Base-by-base conservation (phyloP, 208 protist genomes). In the Trypanosoma caninum region DNA sequence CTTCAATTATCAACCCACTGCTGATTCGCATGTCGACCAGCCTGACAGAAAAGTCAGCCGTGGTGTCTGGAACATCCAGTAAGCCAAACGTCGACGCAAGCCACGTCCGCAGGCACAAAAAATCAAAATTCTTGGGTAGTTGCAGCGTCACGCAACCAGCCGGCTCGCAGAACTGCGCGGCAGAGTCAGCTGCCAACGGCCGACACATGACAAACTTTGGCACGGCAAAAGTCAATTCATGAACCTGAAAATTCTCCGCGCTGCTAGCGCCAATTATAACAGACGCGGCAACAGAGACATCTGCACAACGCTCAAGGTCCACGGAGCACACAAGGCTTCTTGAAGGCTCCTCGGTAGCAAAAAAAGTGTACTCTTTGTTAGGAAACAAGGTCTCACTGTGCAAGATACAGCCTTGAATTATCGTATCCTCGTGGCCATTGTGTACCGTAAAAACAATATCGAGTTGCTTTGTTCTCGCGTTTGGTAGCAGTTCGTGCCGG, bases 141-240 rank as follows among this genome's bases (percentile, higher is more conserved):
- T 44, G 41, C 48, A 97, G 63, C 40, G 61, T 55, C 25, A 87
- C 77, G 46, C 48, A 72, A 22, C 74, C 80, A 4, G 40, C 42
- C 0, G 78, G 89, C 11, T 45, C 45, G 0, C 23, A 14, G 47
- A 72, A 84, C 14, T 53, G 2, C 23, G 61, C 10, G 25, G 41
- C 25, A 14, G 40, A 28, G 63, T 72, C 27, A 74, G 45, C 28
- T 59, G 59, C 54, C 52, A 23, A 53, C 23, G n/a, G 28, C 41
- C 40, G 48, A 73, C 84, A 96, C 80, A 96, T 94, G 34, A 82
- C 59, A 73, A 96, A 98, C 55, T 71, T 79, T 2, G 95, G 94
- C 28, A 98, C 65, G 6, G 40, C 44, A 41, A 95, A 37, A 9
- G 40, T 35, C 18, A 96, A 40, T 47, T 97, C 90, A 65, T 96